Conservation (phyloP, 495 filamentous ascomycete species). For the Astrothelium subdiscretum region DNA sequence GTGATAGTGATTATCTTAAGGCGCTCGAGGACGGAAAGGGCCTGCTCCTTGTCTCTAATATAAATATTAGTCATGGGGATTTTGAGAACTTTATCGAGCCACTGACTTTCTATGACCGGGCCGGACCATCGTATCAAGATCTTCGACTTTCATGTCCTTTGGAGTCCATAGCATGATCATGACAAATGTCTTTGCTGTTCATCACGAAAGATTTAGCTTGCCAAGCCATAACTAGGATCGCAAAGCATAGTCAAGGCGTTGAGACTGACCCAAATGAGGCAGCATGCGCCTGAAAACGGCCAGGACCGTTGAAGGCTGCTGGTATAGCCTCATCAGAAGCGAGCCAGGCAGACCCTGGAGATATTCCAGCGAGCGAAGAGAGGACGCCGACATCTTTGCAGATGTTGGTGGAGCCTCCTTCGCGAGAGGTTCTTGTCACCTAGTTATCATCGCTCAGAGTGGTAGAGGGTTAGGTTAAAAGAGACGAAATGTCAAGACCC, state of each 20-base stretch:
- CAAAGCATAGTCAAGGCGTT: not conserved
- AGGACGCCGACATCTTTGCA: slow-evolving; percentile 55
- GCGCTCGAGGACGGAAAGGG: slow-evolving; percentile 64
- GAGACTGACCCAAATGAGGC: slow-evolving; percentile 61
- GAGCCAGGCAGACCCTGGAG: slow-evolving; percentile 79
- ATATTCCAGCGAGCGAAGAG: slow-evolving; percentile 64
- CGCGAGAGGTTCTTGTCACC: slow-evolving; percentile 22
- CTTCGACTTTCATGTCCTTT: slow-evolving; percentile 55
- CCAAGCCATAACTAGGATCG: not conserved
- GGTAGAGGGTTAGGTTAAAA: not conserved
- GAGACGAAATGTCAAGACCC: not conserved
- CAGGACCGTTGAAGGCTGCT: slow-evolving; percentile 87
- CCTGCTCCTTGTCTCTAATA: slow-evolving; percentile 63
- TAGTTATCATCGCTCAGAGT: slow-evolving; percentile 27
- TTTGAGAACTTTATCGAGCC: not conserved
- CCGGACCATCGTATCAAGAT: slow-evolving; percentile 76
- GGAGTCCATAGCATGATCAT: slow-evolving; percentile 88
- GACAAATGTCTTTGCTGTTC: slow-evolving; percentile 80
- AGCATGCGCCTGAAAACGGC: slow-evolving; percentile 97
- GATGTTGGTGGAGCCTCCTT: slow-evolving; percentile 17
- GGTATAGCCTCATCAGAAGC: slow-evolving; percentile 81
- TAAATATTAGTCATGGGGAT: not conserved
- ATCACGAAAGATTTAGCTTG: not conserved
- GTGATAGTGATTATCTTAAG: slow-evolving; percentile 59
- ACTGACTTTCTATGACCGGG: slow-evolving; percentile 35